phyloP scores from a whole-genome alignment of 2,329 filamentous ascomycete species.

The Alternaria atra region DNA sequence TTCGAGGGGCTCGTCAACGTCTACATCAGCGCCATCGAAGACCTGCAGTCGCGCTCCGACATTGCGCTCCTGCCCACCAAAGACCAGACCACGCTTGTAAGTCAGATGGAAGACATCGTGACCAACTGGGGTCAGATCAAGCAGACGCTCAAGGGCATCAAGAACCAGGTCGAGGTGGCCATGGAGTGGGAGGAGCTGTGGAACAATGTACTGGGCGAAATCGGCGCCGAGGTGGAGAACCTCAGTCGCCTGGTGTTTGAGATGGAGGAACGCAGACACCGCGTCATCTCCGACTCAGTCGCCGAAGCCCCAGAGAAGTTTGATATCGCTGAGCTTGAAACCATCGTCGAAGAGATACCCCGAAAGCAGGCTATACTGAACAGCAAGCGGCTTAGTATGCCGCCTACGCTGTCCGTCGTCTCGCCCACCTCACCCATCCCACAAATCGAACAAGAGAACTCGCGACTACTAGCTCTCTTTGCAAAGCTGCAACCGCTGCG shows the following conservation, averaged over 20 bases:
- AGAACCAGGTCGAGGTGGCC: constrained; percentile 91
- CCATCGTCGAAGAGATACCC: constrained; percentile 89
- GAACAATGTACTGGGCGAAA: constrained; percentile 92
- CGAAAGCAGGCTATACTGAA: constrained; percentile 60
- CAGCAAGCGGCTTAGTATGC: constrained; percentile 74
- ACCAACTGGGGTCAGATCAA: constrained; percentile 86
- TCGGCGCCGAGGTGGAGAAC: constrained; percentile 85
- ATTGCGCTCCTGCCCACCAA: constrained; percentile 74
- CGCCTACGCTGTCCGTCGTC: constrained; percentile 65
- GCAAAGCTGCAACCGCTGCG: constrained; percentile 93
- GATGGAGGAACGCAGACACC: constrained; percentile 95
- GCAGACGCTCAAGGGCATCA: constrained; percentile 77
- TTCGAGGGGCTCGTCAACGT: constrained; percentile 92
- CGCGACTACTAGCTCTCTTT: constrained; percentile 86
- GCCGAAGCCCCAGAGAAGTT: constrained; percentile 70
- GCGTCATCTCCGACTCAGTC: constrained; percentile 67
- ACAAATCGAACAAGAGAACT: constrained; percentile 76
- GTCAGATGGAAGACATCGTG: constrained; percentile 89
- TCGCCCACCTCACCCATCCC: constrained; percentile 68
- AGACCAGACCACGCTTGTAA: constrained; percentile 77
- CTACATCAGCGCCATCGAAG: constrained; percentile 93
- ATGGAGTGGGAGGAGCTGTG: constrained; percentile 99
- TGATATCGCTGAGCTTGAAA: constrained; percentile 90
- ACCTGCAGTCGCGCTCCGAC: constrained; percentile 81
- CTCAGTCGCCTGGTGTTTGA: constrained; percentile 87